A percentile compares a stretch with the other conserved stretches of the same genome.
Evolutionary conservation across 163 green algal species (phyloP).

Genomic region (Chloromonas sp.): DNA sequence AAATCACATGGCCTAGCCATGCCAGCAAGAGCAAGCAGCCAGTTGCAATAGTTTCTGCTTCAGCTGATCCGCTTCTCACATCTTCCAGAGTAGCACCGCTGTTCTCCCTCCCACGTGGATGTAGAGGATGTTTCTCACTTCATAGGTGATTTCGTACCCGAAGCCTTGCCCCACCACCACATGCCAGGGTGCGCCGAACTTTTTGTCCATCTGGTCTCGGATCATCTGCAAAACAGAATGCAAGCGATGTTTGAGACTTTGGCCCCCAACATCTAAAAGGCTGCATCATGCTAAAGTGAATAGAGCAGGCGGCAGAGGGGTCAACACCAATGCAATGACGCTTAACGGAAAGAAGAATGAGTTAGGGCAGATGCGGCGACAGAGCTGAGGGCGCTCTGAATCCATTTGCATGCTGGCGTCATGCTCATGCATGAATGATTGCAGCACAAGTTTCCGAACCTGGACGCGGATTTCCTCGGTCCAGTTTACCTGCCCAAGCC

Average conservation of each 20-base stretch:
- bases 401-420: no score
- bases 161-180: slow-evolving; percentile 74
- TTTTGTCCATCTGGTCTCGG: slow-evolving; percentile 90
- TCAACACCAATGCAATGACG: not conserved
- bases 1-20: no score
- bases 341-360: not conserved
- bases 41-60: no score
- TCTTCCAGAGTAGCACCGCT: slow-evolving; percentile 73
- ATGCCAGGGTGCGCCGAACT: slow-evolving; percentile 87
- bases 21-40: no score
- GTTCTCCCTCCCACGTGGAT: slow-evolving; percentile 66
- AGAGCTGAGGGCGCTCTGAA: no score
- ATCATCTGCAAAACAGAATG: slow-evolving; percentile 61
- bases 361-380: no score
- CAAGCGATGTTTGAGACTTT: no score
- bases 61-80: slow-evolving; percentile 29
- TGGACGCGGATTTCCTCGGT: no score
- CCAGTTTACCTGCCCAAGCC: no score
- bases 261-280: not conserved
- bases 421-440: no score
- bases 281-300: not conserved
- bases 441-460: no score
- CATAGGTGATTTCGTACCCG: slow-evolving; percentile 71
- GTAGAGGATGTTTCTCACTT: slow-evolving; percentile 75
- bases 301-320: not conserved